Conservation (phyloP, 2,329 filamentous ascomycete species). For the Ophiostoma fasciatum region DNA sequence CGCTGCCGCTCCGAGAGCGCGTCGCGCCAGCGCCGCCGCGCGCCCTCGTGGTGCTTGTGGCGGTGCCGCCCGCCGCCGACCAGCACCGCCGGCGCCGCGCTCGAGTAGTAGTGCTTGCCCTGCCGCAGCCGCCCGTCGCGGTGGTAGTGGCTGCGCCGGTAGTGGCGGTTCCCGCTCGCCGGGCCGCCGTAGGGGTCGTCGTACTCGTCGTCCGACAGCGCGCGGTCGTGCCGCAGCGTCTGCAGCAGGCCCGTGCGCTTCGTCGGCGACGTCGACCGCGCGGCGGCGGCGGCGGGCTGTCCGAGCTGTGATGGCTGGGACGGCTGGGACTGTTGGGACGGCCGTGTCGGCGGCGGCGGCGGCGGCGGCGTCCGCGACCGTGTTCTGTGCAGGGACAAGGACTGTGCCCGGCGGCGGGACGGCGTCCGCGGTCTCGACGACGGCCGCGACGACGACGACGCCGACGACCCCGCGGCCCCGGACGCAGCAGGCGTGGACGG, state of each 20-base stretch:
- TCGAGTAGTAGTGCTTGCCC: constrained; percentile 14
- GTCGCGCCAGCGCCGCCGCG: constrained; percentile 63
- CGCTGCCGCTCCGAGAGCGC: constrained; percentile 55
- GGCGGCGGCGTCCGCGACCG: no score
- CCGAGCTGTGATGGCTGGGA: constrained; percentile 12
- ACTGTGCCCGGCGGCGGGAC: no score
- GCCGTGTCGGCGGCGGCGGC: no score
- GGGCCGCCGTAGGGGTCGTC: constrained; percentile 15
- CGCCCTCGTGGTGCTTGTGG: constrained; percentile 63
- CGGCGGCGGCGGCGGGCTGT: constrained; percentile 24
- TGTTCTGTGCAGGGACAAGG: no score
- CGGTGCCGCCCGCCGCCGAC: constrained; percentile 28
- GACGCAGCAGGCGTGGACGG: constrained; percentile 27
- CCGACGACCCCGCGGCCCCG: no score
- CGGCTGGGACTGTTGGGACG: no score
- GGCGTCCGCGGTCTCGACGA: no score
- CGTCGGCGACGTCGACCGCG: constrained; percentile 18
- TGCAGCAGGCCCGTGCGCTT: constrained; percentile 32
- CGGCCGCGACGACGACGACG: constrained; percentile 17
- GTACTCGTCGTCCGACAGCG: constrained; percentile 36
- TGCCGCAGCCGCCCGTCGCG: constrained; percentile 24
- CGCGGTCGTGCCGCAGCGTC: constrained; percentile 46
- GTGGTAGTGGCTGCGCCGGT: constrained; percentile 12
- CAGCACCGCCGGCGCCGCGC: constrained; percentile 18
- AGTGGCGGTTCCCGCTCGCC: constrained; percentile 1